phyloP scores from a whole-genome alignment of 208 protist species.

The Herpetomonas samuelpessoai region DNA sequence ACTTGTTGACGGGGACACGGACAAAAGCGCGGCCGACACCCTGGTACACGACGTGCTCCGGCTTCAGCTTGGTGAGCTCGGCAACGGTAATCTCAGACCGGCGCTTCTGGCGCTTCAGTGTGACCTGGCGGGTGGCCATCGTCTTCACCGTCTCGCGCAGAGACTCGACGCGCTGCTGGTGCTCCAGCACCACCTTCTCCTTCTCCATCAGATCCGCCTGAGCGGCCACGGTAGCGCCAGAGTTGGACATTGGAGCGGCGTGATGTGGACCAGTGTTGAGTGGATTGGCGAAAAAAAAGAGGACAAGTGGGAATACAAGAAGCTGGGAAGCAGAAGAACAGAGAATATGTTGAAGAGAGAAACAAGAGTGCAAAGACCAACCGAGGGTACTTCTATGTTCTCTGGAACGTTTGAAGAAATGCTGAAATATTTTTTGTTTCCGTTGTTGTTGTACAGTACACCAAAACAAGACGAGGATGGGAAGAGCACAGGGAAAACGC shows the following conservation, averaged over 20 bases:
- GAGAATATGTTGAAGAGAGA: no score
- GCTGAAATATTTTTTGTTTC: slow-evolving; percentile 4
- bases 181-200: slow-evolving; percentile 80
- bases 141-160: slow-evolving; percentile 73
- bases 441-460: not conserved
- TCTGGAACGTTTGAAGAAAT: no score
- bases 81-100: slow-evolving; percentile 75
- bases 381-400: no score
- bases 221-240: slow-evolving; percentile 45
- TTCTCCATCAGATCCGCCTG: slow-evolving; percentile 90
- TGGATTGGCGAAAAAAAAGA: no score
- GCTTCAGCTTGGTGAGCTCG: slow-evolving; percentile 68
- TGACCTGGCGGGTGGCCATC: slow-evolving; percentile 80
- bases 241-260: slow-evolving; percentile 39
- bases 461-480: slow-evolving; percentile 4
- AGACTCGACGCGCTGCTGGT: slow-evolving; percentile 79
- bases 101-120: slow-evolving; percentile 53
- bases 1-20: slow-evolving; percentile 47
- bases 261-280: no score
- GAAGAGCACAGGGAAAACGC: slow-evolving; percentile 3
- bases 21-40: slow-evolving; percentile 82
- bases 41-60: slow-evolving; percentile 74
- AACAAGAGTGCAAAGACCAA: no score
- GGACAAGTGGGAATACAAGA: no score
- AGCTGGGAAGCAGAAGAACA: no score